Base-by-base conservation (phyloP, 495 filamentous ascomycete genomes). In the Hypoxylon crocopeplum region DNA sequence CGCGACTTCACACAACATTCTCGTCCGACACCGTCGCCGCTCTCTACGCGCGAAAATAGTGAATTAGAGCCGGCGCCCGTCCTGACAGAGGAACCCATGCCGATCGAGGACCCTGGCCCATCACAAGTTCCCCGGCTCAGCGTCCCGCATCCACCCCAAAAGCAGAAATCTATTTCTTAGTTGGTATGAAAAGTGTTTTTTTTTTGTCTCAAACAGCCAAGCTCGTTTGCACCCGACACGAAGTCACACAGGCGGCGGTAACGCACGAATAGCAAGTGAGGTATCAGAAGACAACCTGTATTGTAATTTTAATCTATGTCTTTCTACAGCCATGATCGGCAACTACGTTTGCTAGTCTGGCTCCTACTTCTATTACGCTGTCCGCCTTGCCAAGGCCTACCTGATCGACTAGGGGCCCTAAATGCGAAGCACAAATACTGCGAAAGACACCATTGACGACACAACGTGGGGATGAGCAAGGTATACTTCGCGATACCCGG, bases 111-210 rank as follows among this genome's bases (percentile, higher is more conserved):
- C 29, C 46, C 56, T 2, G 36, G 61, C 29, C 29, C 52, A 2
- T 60, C 66, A n/a, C 62, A 73, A 16, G 77, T 79, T 11, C 77
- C 77, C 3, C 71, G 70, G 8, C 67, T 78, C 2, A 64, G 68
- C 48, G 42, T 77, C 2, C 77, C 77, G 7, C 74, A 76, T 56
- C 76, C 77, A 5, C 71, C 72, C 2, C 62, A 70, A 56, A 69
- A 72, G 49, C 68, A 68, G 25, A 74, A 74, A 60, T 68, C 69
- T 57, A 44, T 66, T 48, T 68, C 69, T 54, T 72, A 72, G 67
- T 64, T 48, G 50, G 69, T 56, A 27, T 66, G 49, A 70, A 51
- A 11, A 30, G 25, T 66, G 19, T 58, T 64, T 67, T 66, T 59
- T 58, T 60, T 67, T 66, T 62, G 59, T 60, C 46, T 51, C 37